Evolutionary conservation across 805 yeast genomes (phyloP).

Genomic region (Candida vaughaniae): DNA sequence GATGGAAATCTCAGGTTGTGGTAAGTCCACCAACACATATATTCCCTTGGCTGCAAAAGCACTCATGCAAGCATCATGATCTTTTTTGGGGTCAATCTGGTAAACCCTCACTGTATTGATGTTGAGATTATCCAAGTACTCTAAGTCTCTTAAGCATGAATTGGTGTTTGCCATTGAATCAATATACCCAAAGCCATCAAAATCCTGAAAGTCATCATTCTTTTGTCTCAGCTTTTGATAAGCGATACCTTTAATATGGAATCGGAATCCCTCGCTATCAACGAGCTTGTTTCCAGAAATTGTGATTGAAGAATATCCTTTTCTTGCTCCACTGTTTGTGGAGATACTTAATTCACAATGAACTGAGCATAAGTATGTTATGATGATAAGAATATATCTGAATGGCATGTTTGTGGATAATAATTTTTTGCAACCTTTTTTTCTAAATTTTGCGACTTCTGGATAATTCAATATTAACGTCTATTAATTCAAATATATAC

Average conservation of each 20-base stretch:
- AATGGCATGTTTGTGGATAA: too few relatives aligned
- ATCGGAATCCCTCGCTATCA: slow-evolving; percentile 71
- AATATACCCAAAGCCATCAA: slow-evolving; percentile 33
- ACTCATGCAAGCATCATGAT: slow-evolving; percentile 79
- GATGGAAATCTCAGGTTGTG: slow-evolving; percentile 36
- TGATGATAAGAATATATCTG: too few relatives aligned
- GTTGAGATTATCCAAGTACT: slow-evolving; percentile 64
- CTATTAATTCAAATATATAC: too few relatives aligned
- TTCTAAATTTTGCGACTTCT: too few relatives aligned
- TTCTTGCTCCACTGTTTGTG: too few relatives aligned
- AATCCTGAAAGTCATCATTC: slow-evolving; percentile 22
- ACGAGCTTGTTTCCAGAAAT: slow-evolving; percentile 61
- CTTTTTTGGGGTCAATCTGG: slow-evolving; percentile 68
- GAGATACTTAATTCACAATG: too few relatives aligned
- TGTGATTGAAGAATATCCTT: too few relatives aligned
- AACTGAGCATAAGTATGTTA: too few relatives aligned
- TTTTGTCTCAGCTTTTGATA: slow-evolving; percentile 71
- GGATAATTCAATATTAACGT: too few relatives aligned
- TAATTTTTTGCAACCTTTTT: too few relatives aligned
- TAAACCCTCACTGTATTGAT: slow-evolving; percentile 85
- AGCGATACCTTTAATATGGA: slow-evolving; percentile 84
- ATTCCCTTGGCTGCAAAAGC: slow-evolving; percentile 45
- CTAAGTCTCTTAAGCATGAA: slow-evolving; percentile 79
- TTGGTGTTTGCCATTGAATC: slow-evolving; percentile 78
- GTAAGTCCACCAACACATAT: slow-evolving; percentile 34